A percentile compares a stretch with the other conserved stretches of the same genome.
Conservation (phyloP, 148 eudicot genomes). For the Drosera capensis region DNA sequence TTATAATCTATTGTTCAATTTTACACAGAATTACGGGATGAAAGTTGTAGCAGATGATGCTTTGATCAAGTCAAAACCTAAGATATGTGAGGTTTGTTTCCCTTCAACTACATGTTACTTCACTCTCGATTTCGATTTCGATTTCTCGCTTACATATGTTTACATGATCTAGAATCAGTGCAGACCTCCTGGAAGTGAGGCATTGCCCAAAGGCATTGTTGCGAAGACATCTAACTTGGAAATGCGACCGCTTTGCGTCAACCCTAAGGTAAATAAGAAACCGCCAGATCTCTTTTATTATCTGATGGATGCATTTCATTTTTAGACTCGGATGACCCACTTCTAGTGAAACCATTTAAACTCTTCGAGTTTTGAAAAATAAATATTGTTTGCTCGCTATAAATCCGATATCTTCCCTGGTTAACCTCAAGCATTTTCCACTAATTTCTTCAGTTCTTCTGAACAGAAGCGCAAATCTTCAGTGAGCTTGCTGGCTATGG, state of each 20-base stretch:
- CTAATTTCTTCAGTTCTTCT: background rate
- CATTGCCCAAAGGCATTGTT: conserved; percentile 59
- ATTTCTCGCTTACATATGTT: conserved; percentile 9
- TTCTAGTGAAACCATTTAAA: background rate
- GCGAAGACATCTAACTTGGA: conserved; percentile 59
- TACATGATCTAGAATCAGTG: conserved; percentile 35
- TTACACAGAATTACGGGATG: background rate
- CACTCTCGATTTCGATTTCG: background rate
- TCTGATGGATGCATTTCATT: background rate
- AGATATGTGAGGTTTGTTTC: conserved; percentile 25
- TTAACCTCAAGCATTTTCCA: background rate
- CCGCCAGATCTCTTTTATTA: background rate
- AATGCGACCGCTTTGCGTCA: conserved; percentile 85
- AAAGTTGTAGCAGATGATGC: conserved; percentile 4
- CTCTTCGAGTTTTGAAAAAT: background rate
- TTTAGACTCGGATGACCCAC: background rate
- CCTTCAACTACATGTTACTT: background rate
- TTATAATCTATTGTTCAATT: background rate
- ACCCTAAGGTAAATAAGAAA: conserved; percentile 39
- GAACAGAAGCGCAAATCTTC: conserved; percentile 35
- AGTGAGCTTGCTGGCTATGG: conserved; percentile 31
- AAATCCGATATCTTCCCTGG: background rate
- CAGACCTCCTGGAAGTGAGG: conserved; percentile 63
- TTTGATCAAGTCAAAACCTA: conserved; percentile 5
- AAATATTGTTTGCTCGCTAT: background rate